phyloP scores from a whole-genome alignment of 306 rosid species.

The Prunus mira region DNA sequence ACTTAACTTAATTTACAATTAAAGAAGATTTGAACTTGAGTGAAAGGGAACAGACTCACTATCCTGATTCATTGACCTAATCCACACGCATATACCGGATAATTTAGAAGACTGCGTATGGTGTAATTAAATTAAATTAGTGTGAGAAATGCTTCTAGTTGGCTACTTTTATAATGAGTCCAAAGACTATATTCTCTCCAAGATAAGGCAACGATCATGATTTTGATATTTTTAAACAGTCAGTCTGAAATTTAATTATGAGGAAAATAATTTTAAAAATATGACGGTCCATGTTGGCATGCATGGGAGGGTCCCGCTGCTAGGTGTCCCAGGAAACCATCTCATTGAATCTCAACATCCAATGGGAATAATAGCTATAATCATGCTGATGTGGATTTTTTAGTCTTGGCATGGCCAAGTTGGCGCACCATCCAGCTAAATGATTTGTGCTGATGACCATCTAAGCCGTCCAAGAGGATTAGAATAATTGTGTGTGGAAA shows the following conservation, averaged over 20 bases:
- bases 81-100: too few species aligned
- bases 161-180: constrained; percentile 24
- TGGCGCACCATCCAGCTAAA: constrained; percentile 10
- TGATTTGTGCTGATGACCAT: constrained; percentile 3
- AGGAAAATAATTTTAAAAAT: background rate
- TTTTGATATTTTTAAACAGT: constrained; percentile 14
- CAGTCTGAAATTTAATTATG: constrained; percentile 4
- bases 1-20: too few species aligned
- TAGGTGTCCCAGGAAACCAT: constrained; percentile 10
- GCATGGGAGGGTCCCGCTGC: constrained; percentile 16
- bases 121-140: constrained; percentile 24
- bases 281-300: constrained; percentile 15
- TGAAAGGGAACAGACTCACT: accelerated
- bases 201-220: constrained; percentile 3
- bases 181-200: constrained; percentile 29
- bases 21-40: too few species aligned
- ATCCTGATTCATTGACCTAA: accelerated
- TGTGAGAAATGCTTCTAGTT: constrained; percentile 22
- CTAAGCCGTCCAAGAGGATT: constrained; percentile 14
- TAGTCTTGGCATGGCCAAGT: constrained; percentile 12
- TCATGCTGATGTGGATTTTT: constrained; percentile 11
- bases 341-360: background rate
- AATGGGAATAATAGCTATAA: background rate
- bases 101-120: background rate
- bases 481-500: constrained; percentile 1